Conservation (phyloP, 345 rosid genomes). For the Linum tenue region DNA sequence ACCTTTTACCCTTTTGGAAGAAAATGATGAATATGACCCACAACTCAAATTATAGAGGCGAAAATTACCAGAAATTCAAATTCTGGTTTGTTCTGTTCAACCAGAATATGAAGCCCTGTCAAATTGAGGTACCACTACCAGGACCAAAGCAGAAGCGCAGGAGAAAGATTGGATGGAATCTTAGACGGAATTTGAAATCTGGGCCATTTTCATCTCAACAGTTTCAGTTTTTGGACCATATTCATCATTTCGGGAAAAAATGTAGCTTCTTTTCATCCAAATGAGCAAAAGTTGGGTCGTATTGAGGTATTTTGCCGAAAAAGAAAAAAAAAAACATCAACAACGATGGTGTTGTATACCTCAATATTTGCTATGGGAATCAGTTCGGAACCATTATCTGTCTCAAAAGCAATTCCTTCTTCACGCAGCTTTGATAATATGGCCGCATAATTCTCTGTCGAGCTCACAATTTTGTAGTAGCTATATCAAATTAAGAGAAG, state of each 20-base stretch:
- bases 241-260: not conserved
- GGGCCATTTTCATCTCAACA: too few relatives aligned
- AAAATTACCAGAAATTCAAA: too few relatives aligned
- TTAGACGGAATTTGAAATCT: too few relatives aligned
- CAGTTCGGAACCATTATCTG: conserved; percentile 89
- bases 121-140: too few relatives aligned
- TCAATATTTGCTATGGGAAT: conserved; percentile 63
- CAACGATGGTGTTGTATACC: conserved; percentile 30
- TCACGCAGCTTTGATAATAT: conserved; percentile 59
- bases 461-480: conserved; percentile 70
- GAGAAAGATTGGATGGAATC: too few relatives aligned
- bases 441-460: conserved; percentile 56
- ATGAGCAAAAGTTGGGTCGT: not conserved
- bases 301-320: not conserved
- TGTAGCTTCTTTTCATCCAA: not conserved
- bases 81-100: too few relatives aligned
- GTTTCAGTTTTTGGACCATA: not conserved
- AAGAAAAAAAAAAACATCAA: not conserved
- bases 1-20: too few relatives aligned
- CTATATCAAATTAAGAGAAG: conserved; percentile 20
- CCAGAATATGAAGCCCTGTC: too few relatives aligned
- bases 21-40: too few relatives aligned
- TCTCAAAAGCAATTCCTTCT: conserved; percentile 69
- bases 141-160: too few relatives aligned
- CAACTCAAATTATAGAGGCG: too few relatives aligned